These are phyloP conservation scores for Leishmania tarentolae DNA, from an alignment of 208 protist species.

Conservation along the genomic window DNA sequence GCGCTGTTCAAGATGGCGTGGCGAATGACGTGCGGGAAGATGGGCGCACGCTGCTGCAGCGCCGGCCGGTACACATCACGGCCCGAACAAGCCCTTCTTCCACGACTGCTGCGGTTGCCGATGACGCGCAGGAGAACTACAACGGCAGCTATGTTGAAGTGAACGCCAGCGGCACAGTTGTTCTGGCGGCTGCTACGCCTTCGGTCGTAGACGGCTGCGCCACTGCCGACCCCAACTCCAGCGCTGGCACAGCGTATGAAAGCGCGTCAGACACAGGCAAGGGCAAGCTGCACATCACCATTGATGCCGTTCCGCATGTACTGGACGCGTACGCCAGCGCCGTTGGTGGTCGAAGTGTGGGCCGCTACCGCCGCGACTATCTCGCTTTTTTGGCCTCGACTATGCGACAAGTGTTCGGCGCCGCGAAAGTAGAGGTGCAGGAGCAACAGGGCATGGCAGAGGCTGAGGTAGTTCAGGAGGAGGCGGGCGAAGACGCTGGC, in stretches of 20 bases:
- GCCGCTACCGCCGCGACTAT: conserved; percentile 66
- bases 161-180: conserved; percentile 52
- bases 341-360: conserved; percentile 44
- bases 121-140: conserved; percentile 34
- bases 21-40: conserved; percentile 70
- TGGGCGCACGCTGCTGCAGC: conserved; percentile 81
- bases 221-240: neutral
- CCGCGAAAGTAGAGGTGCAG: conserved; percentile 57
- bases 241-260: conserved; percentile 12
- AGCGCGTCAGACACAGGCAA: conserved; percentile 19
- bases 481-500: neutral
- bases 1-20: conserved; percentile 72
- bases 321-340: conserved; percentile 62
- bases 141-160: conserved; percentile 70
- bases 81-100: conserved; percentile 23
- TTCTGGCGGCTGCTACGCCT: conserved; percentile 63
- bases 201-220: conserved; percentile 61
- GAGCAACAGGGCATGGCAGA: conserved; percentile 67
- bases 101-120: neutral
- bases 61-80: conserved; percentile 50
- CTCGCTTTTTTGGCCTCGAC: conserved; percentile 54
- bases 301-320: conserved; percentile 72
- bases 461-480: conserved; percentile 44
- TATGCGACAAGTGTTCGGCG: conserved; percentile 70
- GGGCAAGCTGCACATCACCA: conserved; percentile 58